Conservation (phyloP, 345 rosid species). For the Carallia brachiata region DNA sequence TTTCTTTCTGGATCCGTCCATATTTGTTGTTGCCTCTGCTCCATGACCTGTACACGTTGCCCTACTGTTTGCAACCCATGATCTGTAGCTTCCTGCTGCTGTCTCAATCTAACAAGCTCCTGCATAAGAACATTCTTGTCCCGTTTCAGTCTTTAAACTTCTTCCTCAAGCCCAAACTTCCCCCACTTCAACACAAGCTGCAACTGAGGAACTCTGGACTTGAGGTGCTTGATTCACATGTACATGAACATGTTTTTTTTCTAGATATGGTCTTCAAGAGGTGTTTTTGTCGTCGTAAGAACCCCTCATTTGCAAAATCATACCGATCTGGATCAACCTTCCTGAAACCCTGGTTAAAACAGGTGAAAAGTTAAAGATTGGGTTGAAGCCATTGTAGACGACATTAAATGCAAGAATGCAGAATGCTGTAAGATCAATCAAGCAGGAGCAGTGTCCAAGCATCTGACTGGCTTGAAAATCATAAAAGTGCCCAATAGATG, state of each 20-base stretch:
- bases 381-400: not conserved
- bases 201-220: constrained; percentile 60
- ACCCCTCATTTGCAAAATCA: constrained; percentile 95
- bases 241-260: constrained; percentile 65
- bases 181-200: constrained; percentile 91
- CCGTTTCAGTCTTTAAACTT: constrained; percentile 90
- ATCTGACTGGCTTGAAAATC: not conserved
- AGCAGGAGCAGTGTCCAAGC: not conserved
- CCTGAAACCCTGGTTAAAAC: constrained; percentile 71
- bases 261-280: constrained; percentile 65
- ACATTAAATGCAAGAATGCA: not conserved
- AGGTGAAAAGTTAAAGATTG: not conserved
- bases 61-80: constrained; percentile 76
- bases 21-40: constrained; percentile 90
- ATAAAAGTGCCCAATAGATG: too few relatives aligned
- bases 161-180: constrained; percentile 92
- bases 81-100: constrained; percentile 89
- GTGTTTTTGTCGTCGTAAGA: constrained; percentile 83
- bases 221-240: constrained; percentile 60
- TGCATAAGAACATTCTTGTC: constrained; percentile 97
- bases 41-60: constrained; percentile 93
- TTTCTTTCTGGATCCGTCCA: too few relatives aligned
- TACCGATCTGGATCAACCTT: constrained; percentile 92
- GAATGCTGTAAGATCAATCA: not conserved
- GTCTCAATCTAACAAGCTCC: constrained; percentile 87